Evolutionary conservation across 192 early-diverging fungal species (phyloP).

Genomic region (Phlyctochytrium bullatum): DNA sequence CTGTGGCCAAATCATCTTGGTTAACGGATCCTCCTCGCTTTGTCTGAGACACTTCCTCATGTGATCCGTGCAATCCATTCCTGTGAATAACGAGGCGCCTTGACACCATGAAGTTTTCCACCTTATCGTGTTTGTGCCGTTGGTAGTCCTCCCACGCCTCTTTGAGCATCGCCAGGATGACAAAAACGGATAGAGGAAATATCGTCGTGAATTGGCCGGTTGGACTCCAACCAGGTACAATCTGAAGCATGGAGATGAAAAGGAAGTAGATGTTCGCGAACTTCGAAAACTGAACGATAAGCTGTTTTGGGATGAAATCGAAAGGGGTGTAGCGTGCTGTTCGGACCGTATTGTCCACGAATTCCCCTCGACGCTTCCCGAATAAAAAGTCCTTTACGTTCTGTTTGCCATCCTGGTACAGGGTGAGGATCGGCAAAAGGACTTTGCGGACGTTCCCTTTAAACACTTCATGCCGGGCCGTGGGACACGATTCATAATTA

Average conservation of each 20-base stretch:
- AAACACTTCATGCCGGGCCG: neutral
- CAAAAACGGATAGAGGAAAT: slow-evolving; percentile 70
- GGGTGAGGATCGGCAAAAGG: neutral
- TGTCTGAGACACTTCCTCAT: neutral
- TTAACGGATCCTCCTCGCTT: neutral
- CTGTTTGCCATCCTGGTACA: neutral
- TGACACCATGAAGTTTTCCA: slow-evolving; percentile 22
- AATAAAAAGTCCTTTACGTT: neutral
- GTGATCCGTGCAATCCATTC: neutral
- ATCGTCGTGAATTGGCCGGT: slow-evolving; percentile 79
- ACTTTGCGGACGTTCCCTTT: neutral
- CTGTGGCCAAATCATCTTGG: neutral
- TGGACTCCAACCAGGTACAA: slow-evolving; percentile 65
- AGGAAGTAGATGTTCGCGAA: slow-evolving; percentile 69
- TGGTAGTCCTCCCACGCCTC: slow-evolving; percentile 47
- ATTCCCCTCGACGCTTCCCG: neutral
- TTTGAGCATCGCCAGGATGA: slow-evolving; percentile 68
- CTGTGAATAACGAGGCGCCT: slow-evolving; percentile 10
- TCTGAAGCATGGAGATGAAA: slow-evolving; percentile 86
- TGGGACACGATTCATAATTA: neutral
- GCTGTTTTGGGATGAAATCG: slow-evolving; percentile 63
- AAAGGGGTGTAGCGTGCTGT: slow-evolving; percentile 61
- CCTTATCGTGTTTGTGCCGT: slow-evolving; percentile 28
- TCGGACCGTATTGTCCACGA: slow-evolving; percentile 54
- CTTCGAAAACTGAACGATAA: slow-evolving; percentile 66